A percentile compares a stretch with the other conserved stretches of the same genome.
Evolutionary conservation across 495 filamentous ascomycete genomes (phyloP).

Genomic region (Lasiosphaeriaceae sp.): DNA sequence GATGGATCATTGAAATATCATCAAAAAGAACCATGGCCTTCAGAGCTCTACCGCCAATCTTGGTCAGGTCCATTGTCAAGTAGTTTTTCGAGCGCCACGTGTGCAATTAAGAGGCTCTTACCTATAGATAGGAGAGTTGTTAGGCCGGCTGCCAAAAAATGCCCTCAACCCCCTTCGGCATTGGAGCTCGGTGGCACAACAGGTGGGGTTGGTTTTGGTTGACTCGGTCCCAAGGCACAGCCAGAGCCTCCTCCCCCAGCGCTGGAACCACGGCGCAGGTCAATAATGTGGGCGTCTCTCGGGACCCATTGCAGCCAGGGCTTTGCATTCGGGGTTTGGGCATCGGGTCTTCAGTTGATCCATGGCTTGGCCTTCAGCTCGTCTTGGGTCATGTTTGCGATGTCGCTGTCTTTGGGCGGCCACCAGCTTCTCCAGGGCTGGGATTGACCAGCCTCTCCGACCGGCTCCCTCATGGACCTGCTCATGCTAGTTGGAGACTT

Average conservation of each 20-base stretch:
- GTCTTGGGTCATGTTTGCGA: background rate
- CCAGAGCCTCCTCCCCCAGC: background rate
- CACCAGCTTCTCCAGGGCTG: conserved; percentile 1
- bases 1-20: too few species aligned
- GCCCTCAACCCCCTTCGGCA: background rate
- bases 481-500: too few species aligned
- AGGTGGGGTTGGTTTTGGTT: background rate
- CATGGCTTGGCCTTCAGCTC: background rate
- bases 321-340: conserved; percentile 1
- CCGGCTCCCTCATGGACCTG: background rate
- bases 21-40: too few species aligned
- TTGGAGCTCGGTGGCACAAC: background rate
- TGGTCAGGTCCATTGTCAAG: too few species aligned
- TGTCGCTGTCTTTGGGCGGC: background rate
- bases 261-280: background rate
- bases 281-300: conserved; percentile 2
- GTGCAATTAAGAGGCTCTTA: too few species aligned
- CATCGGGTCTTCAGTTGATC: background rate
- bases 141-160: too few species aligned
- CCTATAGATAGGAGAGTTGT: too few species aligned
- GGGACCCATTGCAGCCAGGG: conserved; percentile 5
- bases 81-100: too few species aligned
- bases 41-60: too few species aligned
- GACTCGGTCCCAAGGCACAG: too few species aligned
- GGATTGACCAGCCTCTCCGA: background rate